These are phyloP conservation scores for Prosopis cineraria DNA, from an alignment of 306 rosid species.

Conservation along the genomic window DNA sequence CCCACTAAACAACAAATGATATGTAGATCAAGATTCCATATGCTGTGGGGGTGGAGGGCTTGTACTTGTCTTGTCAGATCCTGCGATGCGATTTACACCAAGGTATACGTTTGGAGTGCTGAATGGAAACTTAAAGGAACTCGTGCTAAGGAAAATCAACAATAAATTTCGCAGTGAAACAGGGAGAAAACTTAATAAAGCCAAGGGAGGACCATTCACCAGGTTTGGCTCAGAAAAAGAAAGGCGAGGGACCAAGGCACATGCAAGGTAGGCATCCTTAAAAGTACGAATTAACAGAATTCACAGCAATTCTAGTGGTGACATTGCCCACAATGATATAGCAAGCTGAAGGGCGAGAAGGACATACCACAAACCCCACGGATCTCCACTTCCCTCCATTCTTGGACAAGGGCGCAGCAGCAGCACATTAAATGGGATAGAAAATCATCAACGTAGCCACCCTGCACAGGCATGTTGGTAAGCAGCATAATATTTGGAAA, in stretches of 20 bases:
- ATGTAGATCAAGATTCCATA: slow-evolving; percentile 64
- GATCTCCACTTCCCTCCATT: slow-evolving; percentile 97
- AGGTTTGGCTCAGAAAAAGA: slow-evolving; percentile 12
- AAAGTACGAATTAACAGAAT: not conserved
- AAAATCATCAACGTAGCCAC: slow-evolving; percentile 89
- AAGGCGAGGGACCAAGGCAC: slow-evolving; percentile 3
- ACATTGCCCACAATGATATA: not conserved
- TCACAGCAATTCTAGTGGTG: slow-evolving; percentile 1
- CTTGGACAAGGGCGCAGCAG: slow-evolving; percentile 99
- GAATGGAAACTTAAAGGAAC: not conserved
- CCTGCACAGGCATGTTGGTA: slow-evolving; percentile 50
- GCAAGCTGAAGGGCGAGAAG: slow-evolving; percentile 21
- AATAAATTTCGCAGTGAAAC: not conserved
- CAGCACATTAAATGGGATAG: slow-evolving; percentile 97
- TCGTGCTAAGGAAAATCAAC: slow-evolving; percentile 8
- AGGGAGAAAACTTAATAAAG: not conserved
- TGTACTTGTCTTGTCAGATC: slow-evolving; percentile 72
- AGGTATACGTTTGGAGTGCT: not conserved
- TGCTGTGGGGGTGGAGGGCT: slow-evolving; percentile 89
- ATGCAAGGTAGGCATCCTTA: not conserved
- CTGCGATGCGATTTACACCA: slow-evolving; percentile 56
- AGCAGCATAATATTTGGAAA: slow-evolving; percentile 30
- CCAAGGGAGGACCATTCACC: not conserved
- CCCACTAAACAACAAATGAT: slow-evolving; percentile 1
- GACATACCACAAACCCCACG: slow-evolving; percentile 76